Evolutionary conservation across 345 rosid species (phyloP), one percentile per base, ranked within the genome.

Genomic region (Arabidopsis suecica): DNA sequence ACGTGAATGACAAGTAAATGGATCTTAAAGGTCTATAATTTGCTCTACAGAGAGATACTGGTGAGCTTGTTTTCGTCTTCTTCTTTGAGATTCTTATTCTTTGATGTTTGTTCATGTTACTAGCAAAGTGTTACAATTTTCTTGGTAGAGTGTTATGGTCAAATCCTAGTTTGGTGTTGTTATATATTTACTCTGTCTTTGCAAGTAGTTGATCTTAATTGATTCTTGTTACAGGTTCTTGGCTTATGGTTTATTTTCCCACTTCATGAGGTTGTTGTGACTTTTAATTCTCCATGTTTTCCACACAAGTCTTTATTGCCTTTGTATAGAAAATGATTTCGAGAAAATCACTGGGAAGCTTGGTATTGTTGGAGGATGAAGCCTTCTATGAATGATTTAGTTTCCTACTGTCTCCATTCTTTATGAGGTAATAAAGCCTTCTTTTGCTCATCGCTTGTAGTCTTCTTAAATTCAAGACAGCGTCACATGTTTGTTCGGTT

Each of bases 1-100:
- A 79, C 77, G 81, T 85, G 55, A 84, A 34, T 74, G 87, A 84
- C 79, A 86, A 87, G 76, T 81, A 61, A 75, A 42, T 0, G 22
- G 53, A 53, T 60, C 25, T 11, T 54, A 62, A 53, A 53, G 55
- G 69, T 63, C 42, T 18, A 4, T 32, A 47, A 61, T 59, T 58
- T 18, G 13, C 9, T 32, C 10, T 6, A 56, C 58, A 10, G 14
- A 6, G 14, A 2, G 3, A 7, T 7, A 33, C 36, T 36, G 45
- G 45, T 36, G 45, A 59, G 45, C 30, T 71, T 33, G 3, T 32
- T 22, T 58, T 70, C 11, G 18, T 59, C 7, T 14, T 49, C 32
- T 49, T 61, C 12, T 53, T n/a, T 68, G 32, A 40, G 64, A 32
- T 56, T 32, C 55, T 9, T 64, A n/a, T 63, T 30, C 20, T 30